These are phyloP conservation scores for Lachancea nothofagi DNA, from an alignment of 805 yeast species.

Conservation along the genomic window DNA sequence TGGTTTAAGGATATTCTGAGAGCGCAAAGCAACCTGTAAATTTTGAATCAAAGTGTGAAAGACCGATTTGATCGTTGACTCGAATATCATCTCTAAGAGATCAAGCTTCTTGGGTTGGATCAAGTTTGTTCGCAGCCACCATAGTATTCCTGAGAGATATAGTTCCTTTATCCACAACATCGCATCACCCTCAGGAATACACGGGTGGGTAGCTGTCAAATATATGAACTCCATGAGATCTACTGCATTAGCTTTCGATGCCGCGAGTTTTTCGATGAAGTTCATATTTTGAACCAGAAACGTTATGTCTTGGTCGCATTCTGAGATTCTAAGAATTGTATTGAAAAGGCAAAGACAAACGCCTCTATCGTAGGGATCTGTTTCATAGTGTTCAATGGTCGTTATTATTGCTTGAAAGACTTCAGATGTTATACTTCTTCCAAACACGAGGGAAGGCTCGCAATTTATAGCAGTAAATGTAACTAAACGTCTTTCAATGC, in stretches of 20 bases:
- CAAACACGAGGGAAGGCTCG: not conserved
- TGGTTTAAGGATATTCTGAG: not conserved
- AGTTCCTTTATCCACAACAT: not conserved
- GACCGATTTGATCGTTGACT: not conserved
- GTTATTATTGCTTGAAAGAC: not conserved
- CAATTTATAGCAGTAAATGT: not conserved
- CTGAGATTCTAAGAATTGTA: not conserved
- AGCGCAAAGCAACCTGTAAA: constrained; percentile 2
- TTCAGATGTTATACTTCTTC: not conserved
- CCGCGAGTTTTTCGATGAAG: not conserved
- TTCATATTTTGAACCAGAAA: not conserved
- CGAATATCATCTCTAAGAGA: constrained; percentile 6
- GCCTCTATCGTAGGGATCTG: constrained; percentile 1
- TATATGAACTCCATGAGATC: constrained; percentile 3
- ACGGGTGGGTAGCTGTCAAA: constrained; percentile 7
- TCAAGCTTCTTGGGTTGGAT: not conserved
- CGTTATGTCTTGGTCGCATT: not conserved
- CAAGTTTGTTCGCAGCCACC: constrained; percentile 4
- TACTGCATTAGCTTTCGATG: not conserved
- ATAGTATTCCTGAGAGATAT: constrained; percentile 3
- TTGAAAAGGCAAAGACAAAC: constrained; percentile 5
- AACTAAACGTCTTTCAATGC: constrained; percentile 2
- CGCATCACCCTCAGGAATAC: not conserved
- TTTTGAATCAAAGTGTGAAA: not conserved
- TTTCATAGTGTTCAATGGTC: not conserved